These are phyloP conservation scores for Amanita jacksonii DNA, from an alignment of 768 basidiomycete species.

Conservation along the genomic window DNA sequence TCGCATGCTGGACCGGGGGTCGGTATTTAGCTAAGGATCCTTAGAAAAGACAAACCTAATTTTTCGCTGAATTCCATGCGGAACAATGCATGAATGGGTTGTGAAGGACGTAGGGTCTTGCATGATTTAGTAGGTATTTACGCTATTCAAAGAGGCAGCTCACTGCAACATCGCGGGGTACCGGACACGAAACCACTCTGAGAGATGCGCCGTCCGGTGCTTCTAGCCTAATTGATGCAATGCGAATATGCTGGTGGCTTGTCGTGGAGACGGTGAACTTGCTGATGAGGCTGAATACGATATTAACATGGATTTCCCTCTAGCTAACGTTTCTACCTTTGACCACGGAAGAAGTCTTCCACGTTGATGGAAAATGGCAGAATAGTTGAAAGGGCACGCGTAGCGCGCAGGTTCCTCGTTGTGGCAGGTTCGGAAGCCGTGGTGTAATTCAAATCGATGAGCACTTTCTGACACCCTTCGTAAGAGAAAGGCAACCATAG, in stretches of 20 bases:
- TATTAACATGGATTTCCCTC: not conserved
- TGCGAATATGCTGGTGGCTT: conserved; percentile 69
- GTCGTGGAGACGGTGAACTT: conserved; percentile 86
- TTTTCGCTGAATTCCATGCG: conserved; percentile 57
- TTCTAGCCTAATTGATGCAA: conserved; percentile 50
- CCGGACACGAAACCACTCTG: conserved; percentile 25
- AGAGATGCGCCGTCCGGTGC: conserved; percentile 33
- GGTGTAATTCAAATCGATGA: conserved; percentile 56
- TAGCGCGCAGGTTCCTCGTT: conserved; percentile 42
- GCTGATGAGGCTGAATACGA: conserved; percentile 60
- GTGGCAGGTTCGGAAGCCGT: conserved; percentile 45
- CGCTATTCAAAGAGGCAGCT: conserved; percentile 12
- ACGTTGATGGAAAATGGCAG: conserved; percentile 90
- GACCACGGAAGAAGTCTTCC: conserved; percentile 90
- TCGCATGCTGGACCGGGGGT: conserved; percentile 41
- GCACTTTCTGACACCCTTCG: conserved; percentile 48
- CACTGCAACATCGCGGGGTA: conserved; percentile 41
- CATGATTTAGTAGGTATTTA: not conserved
- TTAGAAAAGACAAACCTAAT: conserved; percentile 35
- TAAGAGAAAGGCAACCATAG: not conserved
- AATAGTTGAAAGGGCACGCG: conserved; percentile 50
- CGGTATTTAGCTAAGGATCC: conserved; percentile 10
- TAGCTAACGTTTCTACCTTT: conserved; percentile 39
- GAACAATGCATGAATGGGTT: conserved; percentile 75
- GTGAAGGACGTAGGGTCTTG: conserved; percentile 68